A percentile compares a stretch with the other conserved stretches of the same genome.
Evolutionary conservation across 163 green algal species (phyloP).

Genomic region (Trebouxia gelatinosa): DNA sequence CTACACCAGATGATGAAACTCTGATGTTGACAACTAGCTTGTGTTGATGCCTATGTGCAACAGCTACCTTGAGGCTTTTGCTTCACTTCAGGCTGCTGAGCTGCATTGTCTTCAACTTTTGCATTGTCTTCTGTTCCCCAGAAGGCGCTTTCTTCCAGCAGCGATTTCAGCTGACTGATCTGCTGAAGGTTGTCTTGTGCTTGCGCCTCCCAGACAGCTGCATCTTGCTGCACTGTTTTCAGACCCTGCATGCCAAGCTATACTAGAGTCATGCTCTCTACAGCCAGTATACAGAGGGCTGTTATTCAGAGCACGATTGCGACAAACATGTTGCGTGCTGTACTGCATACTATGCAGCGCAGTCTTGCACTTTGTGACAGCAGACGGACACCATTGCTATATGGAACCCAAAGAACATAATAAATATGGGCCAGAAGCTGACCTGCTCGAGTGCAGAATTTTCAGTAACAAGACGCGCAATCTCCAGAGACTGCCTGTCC

Average conservation of each 20-base stretch:
- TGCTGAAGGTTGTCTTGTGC: constrained; percentile 10
- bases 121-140: not conserved
- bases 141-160: constrained; percentile 19
- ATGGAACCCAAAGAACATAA: too few species aligned
- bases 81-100: not conserved
- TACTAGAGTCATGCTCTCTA: too few species aligned
- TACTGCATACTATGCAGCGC: too few species aligned
- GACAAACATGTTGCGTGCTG: too few species aligned
- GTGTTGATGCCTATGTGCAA: not conserved
- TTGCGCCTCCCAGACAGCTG: not conserved
- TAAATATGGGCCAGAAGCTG: too few species aligned
- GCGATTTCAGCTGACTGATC: not conserved
- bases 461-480: not conserved
- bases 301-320: too few species aligned
- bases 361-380: too few species aligned
- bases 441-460: constrained; percentile 9
- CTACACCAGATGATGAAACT: not conserved
- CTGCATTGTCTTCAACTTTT: not conserved
- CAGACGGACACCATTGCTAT: too few species aligned
- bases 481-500: constrained; percentile 11
- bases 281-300: too few species aligned
- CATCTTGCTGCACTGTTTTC: not conserved
- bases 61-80: not conserved
- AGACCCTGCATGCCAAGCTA: not conserved
- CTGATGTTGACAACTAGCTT: not conserved